Evolutionary conservation across 768 basidiomycete genomes (phyloP), one percentile per base, ranked within the genome.

Genomic region (Russula virescens): DNA sequence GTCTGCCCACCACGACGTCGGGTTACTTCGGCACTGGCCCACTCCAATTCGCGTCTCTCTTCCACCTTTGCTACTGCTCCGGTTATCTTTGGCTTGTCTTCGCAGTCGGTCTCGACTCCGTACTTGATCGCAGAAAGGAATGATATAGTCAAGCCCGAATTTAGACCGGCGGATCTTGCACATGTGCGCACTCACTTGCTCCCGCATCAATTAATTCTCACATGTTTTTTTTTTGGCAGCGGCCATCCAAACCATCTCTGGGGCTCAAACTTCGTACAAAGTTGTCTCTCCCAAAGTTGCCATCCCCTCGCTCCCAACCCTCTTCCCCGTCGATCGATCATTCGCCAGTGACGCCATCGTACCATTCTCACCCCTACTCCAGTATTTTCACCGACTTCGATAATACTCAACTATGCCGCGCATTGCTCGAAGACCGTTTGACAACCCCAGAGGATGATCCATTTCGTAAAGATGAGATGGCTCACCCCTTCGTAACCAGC

Each of bases 381-480:
- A 14, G 52, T 5, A 21, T 28, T 34, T 38, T 52, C n/a, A 23
- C 55, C 18, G 63, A 35, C 26, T 49, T 11, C 31, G 49, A 18
- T 1, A 43, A 21, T 48, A 14, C 63, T 23, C 46, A 52, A 21
- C 46, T 25, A 8, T 54, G 38, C 28, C n/a, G 23, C 16, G 34
- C 31, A 52, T 42, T 40, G 34, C 14, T 13, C 5, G 48, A 53
- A 19, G 63, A 52, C 18, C 63, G 66, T 51, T 60, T 55, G 3
- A 61, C 65, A 16, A 65, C 66, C 5, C 63, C 66, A 31, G 66
- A 67, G 21, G 50, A 65, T 19, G 66, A 67, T 49, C 66, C 66
- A 18, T 67, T 67, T 55, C 66, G 66, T 42, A 67, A 65, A 23
- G 66, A 60, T 42, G 66, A 60, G 19, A 19, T 58, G 3, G 19